Conservation (phyloP, 257 asterid species). For the Capsicum baccatum region DNA sequence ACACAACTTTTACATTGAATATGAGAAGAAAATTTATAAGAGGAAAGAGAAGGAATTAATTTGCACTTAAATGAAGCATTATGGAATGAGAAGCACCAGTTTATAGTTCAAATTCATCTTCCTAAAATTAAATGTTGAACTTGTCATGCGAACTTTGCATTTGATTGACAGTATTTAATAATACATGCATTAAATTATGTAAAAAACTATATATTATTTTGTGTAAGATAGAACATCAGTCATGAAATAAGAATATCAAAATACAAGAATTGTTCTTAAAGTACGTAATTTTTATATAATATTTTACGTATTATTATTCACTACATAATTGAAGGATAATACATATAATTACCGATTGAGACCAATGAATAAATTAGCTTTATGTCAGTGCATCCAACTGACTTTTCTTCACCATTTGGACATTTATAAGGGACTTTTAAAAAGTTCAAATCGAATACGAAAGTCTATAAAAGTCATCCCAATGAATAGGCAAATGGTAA, state of each 20-base stretch:
- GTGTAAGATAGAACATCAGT: background rate
- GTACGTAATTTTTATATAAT: background rate
- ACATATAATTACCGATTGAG: background rate
- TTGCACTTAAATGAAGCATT: background rate
- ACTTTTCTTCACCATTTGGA: conserved; percentile 4
- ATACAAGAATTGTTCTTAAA: background rate
- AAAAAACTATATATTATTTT: background rate
- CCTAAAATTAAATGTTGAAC: background rate
- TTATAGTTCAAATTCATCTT: background rate
- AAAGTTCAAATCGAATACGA: background rate
- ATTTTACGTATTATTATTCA: background rate
- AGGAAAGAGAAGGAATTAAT: background rate
- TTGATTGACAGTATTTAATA: background rate
- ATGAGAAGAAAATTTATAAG: background rate
- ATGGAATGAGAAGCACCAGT: background rate
- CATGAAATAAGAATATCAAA: background rate
- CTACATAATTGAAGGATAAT: background rate
- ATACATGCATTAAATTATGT: background rate
- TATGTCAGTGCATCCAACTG: background rate
- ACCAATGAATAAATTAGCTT: background rate
- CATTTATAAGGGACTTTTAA: background rate
- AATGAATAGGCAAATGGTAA: background rate
- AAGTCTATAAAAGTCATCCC: background rate
- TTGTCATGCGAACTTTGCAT: background rate
- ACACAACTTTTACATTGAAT: background rate